A percentile compares a stretch with the other conserved stretches of the same genome.
phyloP scores from a whole-genome alignment of 495 filamentous ascomycete genomes.

The Hypoxylon perforatum region DNA sequence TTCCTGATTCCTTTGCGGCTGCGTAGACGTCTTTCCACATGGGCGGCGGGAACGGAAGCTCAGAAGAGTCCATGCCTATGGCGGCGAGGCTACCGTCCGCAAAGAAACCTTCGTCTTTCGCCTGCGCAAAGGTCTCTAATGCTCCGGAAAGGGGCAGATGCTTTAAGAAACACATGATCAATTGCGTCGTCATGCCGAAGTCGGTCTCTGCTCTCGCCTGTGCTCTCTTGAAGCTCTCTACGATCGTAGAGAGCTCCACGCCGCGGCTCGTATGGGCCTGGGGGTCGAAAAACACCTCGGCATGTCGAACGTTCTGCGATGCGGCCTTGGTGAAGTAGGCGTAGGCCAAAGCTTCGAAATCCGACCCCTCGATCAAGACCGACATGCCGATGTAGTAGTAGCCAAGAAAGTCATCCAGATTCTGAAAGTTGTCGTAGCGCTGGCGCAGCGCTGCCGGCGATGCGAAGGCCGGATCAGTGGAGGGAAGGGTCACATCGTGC shows the following conservation, averaged over 20 bases:
- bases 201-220: conserved; percentile 71
- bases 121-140: conserved; percentile 58
- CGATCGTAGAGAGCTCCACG: conserved; percentile 68
- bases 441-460: conserved; percentile 66
- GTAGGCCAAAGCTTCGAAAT: conserved; percentile 81
- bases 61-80: conserved; percentile 75
- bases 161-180: conserved; percentile 77
- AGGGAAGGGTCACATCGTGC: conserved; percentile 71
- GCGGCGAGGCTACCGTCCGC: conserved; percentile 64
- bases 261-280: conserved; percentile 76
- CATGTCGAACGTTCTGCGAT: conserved; percentile 71
- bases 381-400: conserved; percentile 84
- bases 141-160: conserved; percentile 71
- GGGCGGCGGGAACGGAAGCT: conserved; percentile 71
- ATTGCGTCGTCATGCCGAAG: conserved; percentile 67
- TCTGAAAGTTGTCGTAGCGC: conserved; percentile 73
- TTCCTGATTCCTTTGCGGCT: conserved; percentile 59
- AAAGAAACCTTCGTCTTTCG: conserved; percentile 63
- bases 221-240: conserved; percentile 68
- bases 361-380: conserved; percentile 62
- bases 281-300: conserved; percentile 85
- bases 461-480: conserved; percentile 65
- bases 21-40: conserved; percentile 70
- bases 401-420: conserved; percentile 79
- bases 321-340: conserved; percentile 75